Conservation (phyloP, 176 grass and related monocot species). For the Chloris gayana region DNA sequence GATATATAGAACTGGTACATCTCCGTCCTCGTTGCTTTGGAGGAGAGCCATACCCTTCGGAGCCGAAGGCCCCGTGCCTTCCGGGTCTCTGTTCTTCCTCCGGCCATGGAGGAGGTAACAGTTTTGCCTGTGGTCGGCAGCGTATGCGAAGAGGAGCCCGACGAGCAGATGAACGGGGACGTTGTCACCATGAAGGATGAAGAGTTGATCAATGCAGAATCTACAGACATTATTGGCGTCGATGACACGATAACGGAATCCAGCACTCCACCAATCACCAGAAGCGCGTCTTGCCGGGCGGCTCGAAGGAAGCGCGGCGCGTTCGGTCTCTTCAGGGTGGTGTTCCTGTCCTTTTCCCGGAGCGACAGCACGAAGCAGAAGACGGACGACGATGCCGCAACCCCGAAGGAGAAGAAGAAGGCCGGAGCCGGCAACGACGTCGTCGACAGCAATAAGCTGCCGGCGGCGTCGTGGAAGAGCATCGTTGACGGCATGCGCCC, state of each 20-base stretch:
- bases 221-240: neutral
- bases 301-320: constrained; percentile 33
- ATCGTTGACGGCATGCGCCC: constrained; percentile 61
- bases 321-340: constrained; percentile 35
- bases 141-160: neutral
- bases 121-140: neutral
- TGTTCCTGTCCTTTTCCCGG: constrained; percentile 10
- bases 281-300: neutral
- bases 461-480: constrained; percentile 44
- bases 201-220: neutral
- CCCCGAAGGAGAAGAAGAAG: neutral
- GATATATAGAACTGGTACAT: neutral
- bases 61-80: neutral
- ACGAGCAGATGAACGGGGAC: neutral
- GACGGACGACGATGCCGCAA: neutral
- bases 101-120: neutral
- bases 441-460: neutral
- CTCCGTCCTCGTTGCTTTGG: neutral
- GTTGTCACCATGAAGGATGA: neutral
- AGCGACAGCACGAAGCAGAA: constrained; percentile 16
- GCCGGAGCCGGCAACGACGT: too few species aligned
- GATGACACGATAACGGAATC: neutral
- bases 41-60: neutral
- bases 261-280: neutral
- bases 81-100: neutral